A percentile compares a stretch with the other conserved stretches of the same genome.
phyloP scores from a whole-genome alignment of 1,284 basidiomycete species.

The Tylopilus sp. region DNA sequence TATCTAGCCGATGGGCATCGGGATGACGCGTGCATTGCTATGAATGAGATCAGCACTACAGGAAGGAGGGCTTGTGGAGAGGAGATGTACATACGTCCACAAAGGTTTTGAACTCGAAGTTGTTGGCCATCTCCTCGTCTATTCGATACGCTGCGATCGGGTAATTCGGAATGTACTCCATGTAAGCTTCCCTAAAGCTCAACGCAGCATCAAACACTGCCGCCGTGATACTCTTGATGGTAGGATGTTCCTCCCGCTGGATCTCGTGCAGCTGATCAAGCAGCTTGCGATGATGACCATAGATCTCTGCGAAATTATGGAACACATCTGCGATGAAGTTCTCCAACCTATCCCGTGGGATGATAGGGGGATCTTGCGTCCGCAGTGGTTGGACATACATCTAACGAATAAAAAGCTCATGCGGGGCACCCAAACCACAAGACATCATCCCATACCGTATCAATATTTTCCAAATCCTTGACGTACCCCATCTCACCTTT shows the following conservation, averaged over 20 bases:
- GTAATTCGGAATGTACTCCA: constrained; percentile 90
- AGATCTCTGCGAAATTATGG: constrained; percentile 83
- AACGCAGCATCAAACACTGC: constrained; percentile 84
- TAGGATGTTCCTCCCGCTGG: constrained; percentile 86
- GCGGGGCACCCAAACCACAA: not conserved
- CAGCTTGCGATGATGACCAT: constrained; percentile 66
- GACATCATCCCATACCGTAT: constrained; percentile 35
- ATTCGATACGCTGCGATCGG: constrained; percentile 90
- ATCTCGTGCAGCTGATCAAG: constrained; percentile 80
- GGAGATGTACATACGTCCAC: constrained; percentile 58
- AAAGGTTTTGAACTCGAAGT: constrained; percentile 76
- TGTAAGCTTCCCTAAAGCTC: constrained; percentile 90
- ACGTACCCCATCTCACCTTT: constrained; percentile 95
- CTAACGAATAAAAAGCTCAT: constrained; percentile 36
- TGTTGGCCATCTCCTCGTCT: constrained; percentile 81
- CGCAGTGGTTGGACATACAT: constrained; percentile 76
- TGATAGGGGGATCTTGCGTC: constrained; percentile 70
- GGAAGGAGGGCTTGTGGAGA: not conserved
- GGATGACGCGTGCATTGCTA: constrained; percentile 69
- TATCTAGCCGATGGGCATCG: constrained; percentile 72
- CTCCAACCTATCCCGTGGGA: constrained; percentile 66
- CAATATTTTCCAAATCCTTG: constrained; percentile 86
- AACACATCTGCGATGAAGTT: constrained; percentile 88
- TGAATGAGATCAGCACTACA: constrained; percentile 4
- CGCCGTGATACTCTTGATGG: constrained; percentile 79